phyloP scores from a whole-genome alignment of 139 green algal species.

The Micractinium conductrix region DNA sequence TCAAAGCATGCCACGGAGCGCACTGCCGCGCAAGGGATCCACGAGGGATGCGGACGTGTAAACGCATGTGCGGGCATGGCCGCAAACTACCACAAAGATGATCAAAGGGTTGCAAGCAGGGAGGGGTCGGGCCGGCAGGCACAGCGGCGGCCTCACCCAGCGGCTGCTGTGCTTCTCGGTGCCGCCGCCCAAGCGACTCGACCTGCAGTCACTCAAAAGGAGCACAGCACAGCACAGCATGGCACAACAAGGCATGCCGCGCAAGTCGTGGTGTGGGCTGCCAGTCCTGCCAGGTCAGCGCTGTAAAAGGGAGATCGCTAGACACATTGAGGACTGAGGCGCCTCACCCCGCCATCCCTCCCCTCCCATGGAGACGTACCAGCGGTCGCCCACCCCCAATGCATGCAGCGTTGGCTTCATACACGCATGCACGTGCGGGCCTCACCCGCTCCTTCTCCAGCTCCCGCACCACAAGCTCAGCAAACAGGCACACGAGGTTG shows the following conservation, averaged over 20 bases:
- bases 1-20: neutral
- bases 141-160: neutral
- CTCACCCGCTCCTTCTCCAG: conserved; percentile 17
- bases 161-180: neutral
- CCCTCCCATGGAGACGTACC: no score
- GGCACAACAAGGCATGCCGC: neutral
- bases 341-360: neutral
- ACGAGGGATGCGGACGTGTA: neutral
- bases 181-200: neutral
- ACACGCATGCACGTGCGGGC: neutral
- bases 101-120: neutral
- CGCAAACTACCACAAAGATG: neutral
- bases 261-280: no score
- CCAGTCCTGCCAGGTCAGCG: no score
- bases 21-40: no score
- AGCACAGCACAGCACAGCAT: neutral
- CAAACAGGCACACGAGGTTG: conserved; percentile 19
- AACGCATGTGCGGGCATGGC: no score
- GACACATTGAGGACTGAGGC: neutral
- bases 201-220: neutral
- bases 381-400: no score
- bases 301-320: no score
- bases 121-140: neutral
- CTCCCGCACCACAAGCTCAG: conserved; percentile 18
- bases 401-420: no score